Evolutionary conservation across 768 basidiomycete genomes (phyloP).

Genomic region (Trametes elegans): DNA sequence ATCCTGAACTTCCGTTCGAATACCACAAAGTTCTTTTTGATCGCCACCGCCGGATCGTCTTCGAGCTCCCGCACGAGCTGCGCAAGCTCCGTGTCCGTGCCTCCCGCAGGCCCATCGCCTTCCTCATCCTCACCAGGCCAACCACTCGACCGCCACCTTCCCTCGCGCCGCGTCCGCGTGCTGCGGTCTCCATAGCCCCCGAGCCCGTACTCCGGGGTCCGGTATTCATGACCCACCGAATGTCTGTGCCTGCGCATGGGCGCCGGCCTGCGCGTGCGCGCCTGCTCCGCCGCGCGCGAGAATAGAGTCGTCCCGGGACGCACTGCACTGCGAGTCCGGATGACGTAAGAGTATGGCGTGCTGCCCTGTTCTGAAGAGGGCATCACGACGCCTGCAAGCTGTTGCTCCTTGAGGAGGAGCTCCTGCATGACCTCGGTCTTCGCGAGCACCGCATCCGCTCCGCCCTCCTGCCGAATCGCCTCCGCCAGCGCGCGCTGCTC

Average conservation of each 20-base stretch:
- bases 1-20: constrained; percentile 49
- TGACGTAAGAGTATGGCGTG: not conserved
- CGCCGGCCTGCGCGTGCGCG: not conserved
- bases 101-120: not conserved
- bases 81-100: not conserved
- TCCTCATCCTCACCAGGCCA: not conserved
- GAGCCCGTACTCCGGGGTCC: not conserved
- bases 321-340: too few relatives aligned
- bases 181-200: not conserved
- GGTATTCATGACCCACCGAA: too few relatives aligned
- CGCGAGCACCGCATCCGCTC: constrained; percentile 11
- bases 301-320: not conserved
- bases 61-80: not conserved
- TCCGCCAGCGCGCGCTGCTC: constrained; percentile 38
- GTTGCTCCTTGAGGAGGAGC: not conserved
- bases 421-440: not conserved
- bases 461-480: not conserved
- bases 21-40: constrained; percentile 38
- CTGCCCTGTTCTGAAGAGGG: not conserved
- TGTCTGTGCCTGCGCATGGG: not conserved
- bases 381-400: not conserved
- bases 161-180: not conserved
- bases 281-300: not conserved
- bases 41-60: constrained; percentile 26
- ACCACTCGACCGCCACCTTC: not conserved